These are phyloP conservation scores for Daldinia bambusicola DNA, from an alignment of 495 filamentous ascomycete genomes.

Conservation along the genomic window DNA sequence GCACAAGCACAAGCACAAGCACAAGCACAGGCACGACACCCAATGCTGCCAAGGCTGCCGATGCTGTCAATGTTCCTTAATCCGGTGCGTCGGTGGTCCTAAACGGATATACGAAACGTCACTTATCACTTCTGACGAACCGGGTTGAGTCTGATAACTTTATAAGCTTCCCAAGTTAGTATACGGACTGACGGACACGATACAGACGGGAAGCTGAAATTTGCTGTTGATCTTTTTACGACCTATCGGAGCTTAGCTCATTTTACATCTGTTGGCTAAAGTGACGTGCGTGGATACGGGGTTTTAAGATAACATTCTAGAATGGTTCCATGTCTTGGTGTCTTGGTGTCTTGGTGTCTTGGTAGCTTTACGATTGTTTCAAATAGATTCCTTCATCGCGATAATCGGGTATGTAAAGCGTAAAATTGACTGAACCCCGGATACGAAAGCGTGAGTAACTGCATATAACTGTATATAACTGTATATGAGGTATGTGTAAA, in stretches of 20 bases:
- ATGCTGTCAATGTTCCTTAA: background rate
- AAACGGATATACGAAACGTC: background rate
- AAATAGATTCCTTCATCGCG: conserved; percentile 2
- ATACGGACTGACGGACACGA: background rate
- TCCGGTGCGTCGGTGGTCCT: background rate
- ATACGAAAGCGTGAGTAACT: background rate
- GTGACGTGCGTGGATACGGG: conserved; percentile 9
- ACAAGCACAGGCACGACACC: background rate
- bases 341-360: too few species aligned
- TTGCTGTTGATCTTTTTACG: conserved; percentile 9
- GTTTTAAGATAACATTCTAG: background rate
- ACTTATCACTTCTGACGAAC: background rate
- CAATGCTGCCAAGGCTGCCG: background rate
- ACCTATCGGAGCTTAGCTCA: conserved; percentile 11
- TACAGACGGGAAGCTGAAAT: background rate
- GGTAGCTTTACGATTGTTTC: conserved; percentile 9
- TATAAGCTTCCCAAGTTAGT: background rate
- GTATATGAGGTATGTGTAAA: too few species aligned
- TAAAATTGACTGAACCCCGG: background rate
- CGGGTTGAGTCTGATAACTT: conserved; percentile 7
- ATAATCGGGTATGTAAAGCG: conserved; percentile 6
- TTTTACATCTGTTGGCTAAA: conserved; percentile 10
- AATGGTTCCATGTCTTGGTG: conserved; percentile 10
- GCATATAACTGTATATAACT: too few species aligned
- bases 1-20: background rate